Conservation (phyloP, 2,329 filamentous ascomycete genomes). For the Claviceps humidiphila region DNA sequence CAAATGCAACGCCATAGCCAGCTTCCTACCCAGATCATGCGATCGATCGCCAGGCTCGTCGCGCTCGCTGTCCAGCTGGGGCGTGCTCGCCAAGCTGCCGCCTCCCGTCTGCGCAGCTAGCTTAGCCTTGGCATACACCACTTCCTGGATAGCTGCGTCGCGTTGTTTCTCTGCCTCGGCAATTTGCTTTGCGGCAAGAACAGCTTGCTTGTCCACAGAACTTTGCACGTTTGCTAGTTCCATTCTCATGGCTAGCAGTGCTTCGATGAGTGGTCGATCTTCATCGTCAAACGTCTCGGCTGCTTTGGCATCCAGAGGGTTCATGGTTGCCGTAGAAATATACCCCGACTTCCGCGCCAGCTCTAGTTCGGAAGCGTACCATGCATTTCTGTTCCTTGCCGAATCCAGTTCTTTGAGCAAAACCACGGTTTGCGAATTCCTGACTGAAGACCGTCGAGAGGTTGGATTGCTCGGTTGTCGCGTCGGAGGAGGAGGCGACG, state of each 20-base stretch:
- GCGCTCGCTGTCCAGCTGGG: constrained; percentile 45
- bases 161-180: constrained; percentile 91
- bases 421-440: constrained; percentile 56
- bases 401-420: constrained; percentile 78
- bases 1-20: constrained; percentile 66
- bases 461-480: constrained; percentile 46
- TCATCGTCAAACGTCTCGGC: constrained; percentile 80
- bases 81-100: constrained; percentile 47
- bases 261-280: constrained; percentile 83
- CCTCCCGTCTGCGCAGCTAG: constrained; percentile 62
- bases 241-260: constrained; percentile 77
- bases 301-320: constrained; percentile 62
- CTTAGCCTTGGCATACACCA: constrained; percentile 88
- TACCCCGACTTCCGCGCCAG: constrained; percentile 87
- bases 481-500: constrained; percentile 45
- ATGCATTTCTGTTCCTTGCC: constrained; percentile 77
- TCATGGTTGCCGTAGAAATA: constrained; percentile 54
- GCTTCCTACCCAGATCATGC: constrained; percentile 64
- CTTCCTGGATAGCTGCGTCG: constrained; percentile 87
- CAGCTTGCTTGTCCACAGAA: constrained; percentile 78
- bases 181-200: constrained; percentile 74
- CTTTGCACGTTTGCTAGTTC: constrained; percentile 83
- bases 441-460: constrained; percentile 43
- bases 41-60: constrained; percentile 43
- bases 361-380: constrained; percentile 92